Evolutionary conservation across 2,329 filamentous ascomycete genomes (phyloP).

Genomic region (Thermochaetoides dissita): DNA sequence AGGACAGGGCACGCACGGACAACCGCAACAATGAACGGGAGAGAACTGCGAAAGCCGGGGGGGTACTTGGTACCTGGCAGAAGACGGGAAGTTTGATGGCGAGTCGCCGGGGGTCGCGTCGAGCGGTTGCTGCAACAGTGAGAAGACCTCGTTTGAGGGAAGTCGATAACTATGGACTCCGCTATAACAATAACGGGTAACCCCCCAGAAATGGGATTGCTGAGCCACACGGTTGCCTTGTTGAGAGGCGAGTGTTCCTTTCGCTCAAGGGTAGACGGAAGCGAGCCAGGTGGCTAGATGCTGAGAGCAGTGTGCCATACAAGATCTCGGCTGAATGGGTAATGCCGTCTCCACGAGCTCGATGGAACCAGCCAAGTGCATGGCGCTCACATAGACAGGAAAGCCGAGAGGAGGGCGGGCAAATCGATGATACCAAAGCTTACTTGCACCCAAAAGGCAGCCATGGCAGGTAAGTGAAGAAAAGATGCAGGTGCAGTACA

Average conservation of each 20-base stretch:
- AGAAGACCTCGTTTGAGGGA: conserved; percentile 17
- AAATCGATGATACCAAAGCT: conserved; percentile 14
- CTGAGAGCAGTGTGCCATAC: conserved; percentile 22
- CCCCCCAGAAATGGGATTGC: conserved; percentile 16
- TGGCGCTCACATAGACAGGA: conserved; percentile 14
- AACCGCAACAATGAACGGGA: conserved; percentile 17
- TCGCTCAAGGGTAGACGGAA: conserved; percentile 20
- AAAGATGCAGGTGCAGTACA: conserved; percentile 8
- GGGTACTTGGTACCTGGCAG: conserved; percentile 27
- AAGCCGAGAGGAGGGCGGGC: conserved; percentile 14
- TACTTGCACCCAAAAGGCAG: conserved; percentile 7
- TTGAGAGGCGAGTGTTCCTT: conserved; percentile 9
- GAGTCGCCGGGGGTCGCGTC: conserved; percentile 17
- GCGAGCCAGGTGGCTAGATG: conserved; percentile 6
- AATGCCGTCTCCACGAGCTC: conserved; percentile 28
- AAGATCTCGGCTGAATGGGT: conserved; percentile 35
- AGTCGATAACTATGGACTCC: conserved; percentile 18
- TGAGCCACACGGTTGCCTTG: conserved; percentile 24
- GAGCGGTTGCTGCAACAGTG: conserved; percentile 16
- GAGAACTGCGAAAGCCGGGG: conserved; percentile 8
- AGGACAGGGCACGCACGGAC: conserved; percentile 28
- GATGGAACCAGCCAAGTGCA: conserved; percentile 24
- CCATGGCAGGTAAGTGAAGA: conserved; percentile 10
- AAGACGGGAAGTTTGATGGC: conserved; percentile 26
- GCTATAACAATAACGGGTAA: conserved; percentile 14